Percentiles rank a stretch among this genome's conserved stretches.
phyloP scores from a whole-genome alignment of 2,329 filamentous ascomycete genomes.

The Fusarium pseudocircinatum region DNA sequence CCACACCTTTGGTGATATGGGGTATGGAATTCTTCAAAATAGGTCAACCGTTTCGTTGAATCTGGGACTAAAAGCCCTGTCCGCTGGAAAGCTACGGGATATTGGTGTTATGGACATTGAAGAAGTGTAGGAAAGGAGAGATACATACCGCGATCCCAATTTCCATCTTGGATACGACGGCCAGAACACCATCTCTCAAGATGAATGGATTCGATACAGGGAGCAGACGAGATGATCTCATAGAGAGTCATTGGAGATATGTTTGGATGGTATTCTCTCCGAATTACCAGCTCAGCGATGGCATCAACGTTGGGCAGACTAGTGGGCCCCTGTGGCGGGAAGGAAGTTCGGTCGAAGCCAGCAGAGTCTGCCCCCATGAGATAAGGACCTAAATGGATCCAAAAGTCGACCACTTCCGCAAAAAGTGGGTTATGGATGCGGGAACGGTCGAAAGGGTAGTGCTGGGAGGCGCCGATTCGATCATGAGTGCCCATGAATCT shows the following conservation, averaged over 20 bases:
- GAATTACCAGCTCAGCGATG: constrained; percentile 20
- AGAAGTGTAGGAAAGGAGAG: rapidly evolving
- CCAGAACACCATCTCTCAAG: constrained; percentile 23
- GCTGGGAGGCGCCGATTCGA: no score
- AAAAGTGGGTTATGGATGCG: no score
- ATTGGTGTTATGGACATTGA: rapidly evolving
- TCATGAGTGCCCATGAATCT: rapidly evolving
- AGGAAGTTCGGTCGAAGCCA: no score
- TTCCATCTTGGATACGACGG: rapidly evolving
- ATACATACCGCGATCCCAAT: neutral
- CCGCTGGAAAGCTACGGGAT: rapidly evolving
- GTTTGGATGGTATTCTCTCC: constrained; percentile 6
- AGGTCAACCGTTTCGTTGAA: neutral
- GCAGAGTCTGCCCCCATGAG: neutral
- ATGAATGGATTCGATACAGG: constrained; percentile 10
- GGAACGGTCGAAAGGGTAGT: no score
- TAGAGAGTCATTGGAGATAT: neutral
- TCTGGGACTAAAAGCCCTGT: rapidly evolving
- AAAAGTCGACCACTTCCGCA: no score
- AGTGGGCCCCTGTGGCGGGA: rapidly evolving
- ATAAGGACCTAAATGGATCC: no score
- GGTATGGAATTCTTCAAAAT: neutral
- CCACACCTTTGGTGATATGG: rapidly evolving
- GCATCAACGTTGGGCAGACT: neutral
- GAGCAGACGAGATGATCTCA: neutral